Conservation (phyloP, 2,329 filamentous ascomycete species). For the Clonostachys solani region DNA sequence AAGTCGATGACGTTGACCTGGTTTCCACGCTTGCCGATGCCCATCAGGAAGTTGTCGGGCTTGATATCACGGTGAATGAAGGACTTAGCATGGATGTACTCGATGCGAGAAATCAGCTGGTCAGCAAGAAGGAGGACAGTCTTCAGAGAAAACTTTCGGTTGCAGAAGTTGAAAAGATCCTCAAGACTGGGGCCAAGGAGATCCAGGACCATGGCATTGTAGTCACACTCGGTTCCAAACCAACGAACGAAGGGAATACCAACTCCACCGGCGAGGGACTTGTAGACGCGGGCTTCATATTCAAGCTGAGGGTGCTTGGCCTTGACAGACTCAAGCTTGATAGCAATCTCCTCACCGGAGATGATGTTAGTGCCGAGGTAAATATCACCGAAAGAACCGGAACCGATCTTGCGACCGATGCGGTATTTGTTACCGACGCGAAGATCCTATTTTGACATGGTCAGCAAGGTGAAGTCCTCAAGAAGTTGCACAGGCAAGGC, state of each 20-base stretch:
- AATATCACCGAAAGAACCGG: slow-evolving; percentile 96
- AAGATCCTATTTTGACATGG: slow-evolving; percentile 65
- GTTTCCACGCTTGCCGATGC: slow-evolving; percentile 97
- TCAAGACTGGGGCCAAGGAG: slow-evolving; percentile 93
- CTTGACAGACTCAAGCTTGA: slow-evolving; percentile 99
- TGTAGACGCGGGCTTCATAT: slow-evolving; percentile 94
- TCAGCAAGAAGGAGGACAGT: slow-evolving; percentile 94
- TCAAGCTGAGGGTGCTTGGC: slow-evolving; percentile 98
- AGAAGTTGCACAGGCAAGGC: neutral
- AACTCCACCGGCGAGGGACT: slow-evolving; percentile 88
- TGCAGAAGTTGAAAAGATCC: slow-evolving; percentile 99
- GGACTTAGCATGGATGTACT: slow-evolving; percentile 99
- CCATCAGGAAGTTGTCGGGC: slow-evolving; percentile 99
- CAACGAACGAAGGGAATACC: slow-evolving; percentile 98
- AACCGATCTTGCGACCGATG: slow-evolving; percentile 98
- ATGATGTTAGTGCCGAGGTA: slow-evolving; percentile 99
- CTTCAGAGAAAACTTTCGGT: slow-evolving; percentile 99
- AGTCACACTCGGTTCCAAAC: slow-evolving; percentile 99
- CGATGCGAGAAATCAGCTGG: slow-evolving; percentile 97
- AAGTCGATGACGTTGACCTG: slow-evolving; percentile 99
- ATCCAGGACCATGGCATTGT: slow-evolving; percentile 99
- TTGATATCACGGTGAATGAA: slow-evolving; percentile 99
- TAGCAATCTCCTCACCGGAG: slow-evolving; percentile 98
- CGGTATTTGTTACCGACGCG: slow-evolving; percentile 99
- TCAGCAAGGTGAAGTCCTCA: neutral